Percentiles rank a stretch among this genome's conserved stretches.
Conservation (phyloP, 2,329 filamentous ascomycete genomes). For the Pseudogymnoascus sp. region DNA sequence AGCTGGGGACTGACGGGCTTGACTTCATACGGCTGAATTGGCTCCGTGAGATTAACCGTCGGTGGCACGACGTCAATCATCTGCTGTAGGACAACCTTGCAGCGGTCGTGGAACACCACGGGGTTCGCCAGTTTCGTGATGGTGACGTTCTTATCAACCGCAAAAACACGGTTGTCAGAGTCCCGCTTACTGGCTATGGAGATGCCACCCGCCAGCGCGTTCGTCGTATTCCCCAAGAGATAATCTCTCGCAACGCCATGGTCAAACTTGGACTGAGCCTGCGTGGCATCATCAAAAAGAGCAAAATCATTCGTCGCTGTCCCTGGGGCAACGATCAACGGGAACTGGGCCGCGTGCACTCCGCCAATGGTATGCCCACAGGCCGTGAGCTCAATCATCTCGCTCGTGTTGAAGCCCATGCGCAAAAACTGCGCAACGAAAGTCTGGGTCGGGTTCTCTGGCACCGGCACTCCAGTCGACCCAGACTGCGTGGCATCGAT, state of each 20-base stretch:
- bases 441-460: constrained; percentile 44
- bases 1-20: constrained; percentile 53
- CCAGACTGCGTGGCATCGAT: constrained; percentile 44
- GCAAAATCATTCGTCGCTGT: constrained; percentile 35
- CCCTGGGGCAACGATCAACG: constrained; percentile 41
- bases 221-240: constrained; percentile 42
- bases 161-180: constrained; percentile 50
- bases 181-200: constrained; percentile 38
- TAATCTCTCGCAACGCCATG: constrained; percentile 51
- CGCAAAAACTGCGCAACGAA: constrained; percentile 48
- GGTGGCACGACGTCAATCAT: constrained; percentile 55
- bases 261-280: constrained; percentile 39
- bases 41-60: constrained; percentile 41
- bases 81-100: constrained; percentile 45
- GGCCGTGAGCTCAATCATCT: constrained; percentile 53
- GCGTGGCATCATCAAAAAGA: constrained; percentile 39
- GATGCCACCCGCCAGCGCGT: constrained; percentile 47
- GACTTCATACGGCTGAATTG: constrained; percentile 48
- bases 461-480: constrained; percentile 45
- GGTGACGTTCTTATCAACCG: constrained; percentile 47
- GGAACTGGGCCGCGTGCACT: constrained; percentile 47
- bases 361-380: constrained; percentile 56
- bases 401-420: constrained; percentile 46
- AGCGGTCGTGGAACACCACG: constrained; percentile 38
- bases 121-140: constrained; percentile 40